A percentile compares a stretch with the other conserved stretches of the same genome.
Evolutionary conservation across 768 basidiomycete species (phyloP).

Genomic region (Amyloporia xantha): DNA sequence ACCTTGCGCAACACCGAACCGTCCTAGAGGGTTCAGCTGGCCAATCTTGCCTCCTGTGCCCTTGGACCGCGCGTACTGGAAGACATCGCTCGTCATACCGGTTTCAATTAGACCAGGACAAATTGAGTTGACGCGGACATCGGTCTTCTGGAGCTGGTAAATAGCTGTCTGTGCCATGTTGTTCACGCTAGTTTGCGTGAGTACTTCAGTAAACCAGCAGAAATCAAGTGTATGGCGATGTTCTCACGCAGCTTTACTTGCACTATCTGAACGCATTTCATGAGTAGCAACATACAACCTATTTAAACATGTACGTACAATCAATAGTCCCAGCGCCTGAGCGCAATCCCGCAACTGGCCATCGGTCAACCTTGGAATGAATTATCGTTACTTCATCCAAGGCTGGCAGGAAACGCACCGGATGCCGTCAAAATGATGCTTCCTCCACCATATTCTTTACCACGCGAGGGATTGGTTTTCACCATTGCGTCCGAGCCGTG

Average conservation of each 20-base stretch:
- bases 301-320: constrained; percentile 43
- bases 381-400: not conserved
- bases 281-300: not conserved
- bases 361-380: too few species aligned
- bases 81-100: constrained; percentile 77
- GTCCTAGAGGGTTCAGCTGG: constrained; percentile 73
- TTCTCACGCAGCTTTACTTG: constrained; percentile 91
- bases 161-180: constrained; percentile 79
- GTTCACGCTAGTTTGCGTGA: constrained; percentile 53
- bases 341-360: constrained; percentile 69
- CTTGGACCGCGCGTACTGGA: constrained; percentile 67
- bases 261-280: constrained; percentile 54
- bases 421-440: constrained; percentile 89
- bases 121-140: constrained; percentile 84
- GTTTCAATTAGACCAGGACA: constrained; percentile 94
- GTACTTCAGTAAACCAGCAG: too few species aligned
- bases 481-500: constrained; percentile 80
- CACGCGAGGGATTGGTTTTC: constrained; percentile 53
- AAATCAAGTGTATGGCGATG: too few species aligned
- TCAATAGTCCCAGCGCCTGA: constrained; percentile 79
- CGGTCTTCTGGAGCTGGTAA: constrained; percentile 73
- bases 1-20: constrained; percentile 83
- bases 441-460: constrained; percentile 65
- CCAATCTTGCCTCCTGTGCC: constrained; percentile 77
- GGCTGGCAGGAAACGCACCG: constrained; percentile 41